A percentile compares a stretch with the other conserved stretches of the same genome.
These are phyloP conservation scores for Sodiomyces alkalinus DNA, from an alignment of 2,329 filamentous ascomycete species.

Conservation along the genomic window DNA sequence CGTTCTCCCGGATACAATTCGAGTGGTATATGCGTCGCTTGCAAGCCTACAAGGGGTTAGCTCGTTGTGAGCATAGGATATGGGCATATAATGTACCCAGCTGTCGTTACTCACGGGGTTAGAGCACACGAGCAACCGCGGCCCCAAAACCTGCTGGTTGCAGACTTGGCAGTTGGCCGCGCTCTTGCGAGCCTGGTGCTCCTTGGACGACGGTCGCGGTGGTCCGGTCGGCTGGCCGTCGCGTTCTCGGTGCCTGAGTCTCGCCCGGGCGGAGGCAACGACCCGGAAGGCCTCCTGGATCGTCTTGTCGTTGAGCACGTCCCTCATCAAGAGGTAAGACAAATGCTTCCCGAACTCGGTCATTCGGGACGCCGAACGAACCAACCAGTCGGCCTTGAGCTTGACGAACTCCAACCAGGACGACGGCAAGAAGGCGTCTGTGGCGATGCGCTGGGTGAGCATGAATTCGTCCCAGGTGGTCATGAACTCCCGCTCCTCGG, in stretches of 20 bases:
- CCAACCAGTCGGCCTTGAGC: constrained; percentile 36
- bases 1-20: constrained; percentile 21
- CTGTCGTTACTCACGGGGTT: constrained; percentile 26
- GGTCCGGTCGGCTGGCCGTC: too few species aligned
- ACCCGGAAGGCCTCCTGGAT: constrained; percentile 25
- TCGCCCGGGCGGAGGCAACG: constrained; percentile 27
- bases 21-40: constrained; percentile 30
- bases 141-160: constrained; percentile 30
- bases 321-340: constrained; percentile 32
- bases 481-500: constrained; percentile 41
- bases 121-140: constrained; percentile 31
- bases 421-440: constrained; percentile 34
- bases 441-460: constrained; percentile 32
- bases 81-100: background rate
- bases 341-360: constrained; percentile 40
- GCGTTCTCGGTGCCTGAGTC: background rate
- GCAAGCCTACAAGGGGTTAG: constrained; percentile 24
- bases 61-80: constrained; percentile 6
- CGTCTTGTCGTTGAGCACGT: constrained; percentile 27
- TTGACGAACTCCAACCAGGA: constrained; percentile 36
- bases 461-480: constrained; percentile 43
- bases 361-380: constrained; percentile 28
- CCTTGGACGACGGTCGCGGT: constrained; percentile 15
- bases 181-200: constrained; percentile 23
- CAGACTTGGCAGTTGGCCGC: constrained; percentile 32